phyloP scores from a whole-genome alignment of 495 filamentous ascomycete genomes.

The Talaromyces stipitatus region DNA sequence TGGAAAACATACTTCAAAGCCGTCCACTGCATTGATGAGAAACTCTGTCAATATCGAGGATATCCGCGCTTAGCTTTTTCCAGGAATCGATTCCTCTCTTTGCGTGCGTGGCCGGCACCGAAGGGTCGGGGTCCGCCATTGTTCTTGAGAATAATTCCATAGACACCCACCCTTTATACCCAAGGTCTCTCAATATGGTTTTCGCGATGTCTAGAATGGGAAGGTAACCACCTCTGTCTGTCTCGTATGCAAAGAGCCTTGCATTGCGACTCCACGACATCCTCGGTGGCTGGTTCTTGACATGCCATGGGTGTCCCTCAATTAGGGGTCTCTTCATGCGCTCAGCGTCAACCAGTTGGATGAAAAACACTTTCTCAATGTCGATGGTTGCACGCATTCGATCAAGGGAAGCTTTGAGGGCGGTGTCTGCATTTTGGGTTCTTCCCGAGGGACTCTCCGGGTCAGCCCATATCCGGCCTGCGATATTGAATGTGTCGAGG shows the following conservation, averaged over 20 bases:
- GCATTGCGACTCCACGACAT: slow-evolving; percentile 84
- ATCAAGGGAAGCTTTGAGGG: slow-evolving; percentile 51
- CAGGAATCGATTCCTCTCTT: slow-evolving; percentile 55
- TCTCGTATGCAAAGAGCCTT: slow-evolving; percentile 67
- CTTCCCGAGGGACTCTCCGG: slow-evolving; percentile 51
- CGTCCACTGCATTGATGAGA: slow-evolving; percentile 47
- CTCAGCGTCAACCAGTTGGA: slow-evolving; percentile 75
- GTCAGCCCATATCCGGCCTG: slow-evolving; percentile 66
- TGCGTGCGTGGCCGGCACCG: slow-evolving; percentile 56
- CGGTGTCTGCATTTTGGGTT: slow-evolving; percentile 48
- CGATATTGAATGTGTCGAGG: slow-evolving; percentile 77
- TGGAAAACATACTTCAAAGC: slow-evolving; percentile 61
- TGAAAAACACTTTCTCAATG: slow-evolving; percentile 64
- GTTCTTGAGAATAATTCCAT: slow-evolving; percentile 69
- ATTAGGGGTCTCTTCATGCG: slow-evolving; percentile 52
- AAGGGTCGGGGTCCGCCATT: slow-evolving; percentile 46
- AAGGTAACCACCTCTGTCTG: slow-evolving; percentile 62
- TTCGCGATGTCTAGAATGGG: slow-evolving; percentile 36
- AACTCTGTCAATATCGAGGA: slow-evolving; percentile 24
- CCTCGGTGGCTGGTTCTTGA: slow-evolving; percentile 52
- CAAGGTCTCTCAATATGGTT: slow-evolving; percentile 51
- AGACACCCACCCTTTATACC: slow-evolving; percentile 65
- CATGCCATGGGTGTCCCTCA: slow-evolving; percentile 57
- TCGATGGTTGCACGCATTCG: slow-evolving; percentile 51
- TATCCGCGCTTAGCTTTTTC: slow-evolving; percentile 39